Percentiles rank a stretch among this genome's conserved stretches.
Evolutionary conservation across 2,329 filamentous ascomycete genomes (phyloP).

Genomic region (Aspergillus glaucus): DNA sequence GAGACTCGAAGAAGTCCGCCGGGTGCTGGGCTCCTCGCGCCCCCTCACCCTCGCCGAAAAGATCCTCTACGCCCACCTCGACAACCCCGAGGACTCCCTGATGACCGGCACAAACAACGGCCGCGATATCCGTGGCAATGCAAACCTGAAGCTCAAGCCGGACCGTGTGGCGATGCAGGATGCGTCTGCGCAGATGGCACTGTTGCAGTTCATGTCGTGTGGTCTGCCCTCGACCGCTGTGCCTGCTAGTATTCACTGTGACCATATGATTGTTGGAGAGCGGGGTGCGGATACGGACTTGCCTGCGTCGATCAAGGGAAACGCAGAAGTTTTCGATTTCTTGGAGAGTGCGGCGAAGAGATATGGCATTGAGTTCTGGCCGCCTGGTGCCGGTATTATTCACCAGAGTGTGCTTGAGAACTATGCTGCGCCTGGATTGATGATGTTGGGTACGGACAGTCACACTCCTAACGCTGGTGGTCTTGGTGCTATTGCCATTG

Average conservation of each 20-base stretch:
- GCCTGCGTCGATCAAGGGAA: constrained; percentile 75
- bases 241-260: constrained; percentile 95
- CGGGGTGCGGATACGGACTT: constrained; percentile 83
- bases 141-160: constrained; percentile 93
- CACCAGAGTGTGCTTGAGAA: constrained; percentile 98
- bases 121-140: constrained; percentile 72
- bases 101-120: constrained; percentile 78
- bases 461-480: constrained; percentile 98
- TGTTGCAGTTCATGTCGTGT: constrained; percentile 98
- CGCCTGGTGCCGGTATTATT: constrained; percentile 87
- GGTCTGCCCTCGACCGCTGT: constrained; percentile 83
- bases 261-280: constrained; percentile 96
- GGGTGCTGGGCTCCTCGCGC: constrained; percentile 59
- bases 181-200: constrained; percentile 95
- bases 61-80: constrained; percentile 93
- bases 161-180: constrained; percentile 99
- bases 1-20: constrained; percentile 68
- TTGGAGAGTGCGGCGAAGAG: constrained; percentile 84
- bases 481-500: constrained; percentile 87
- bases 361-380: constrained; percentile 95
- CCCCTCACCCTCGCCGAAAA: constrained; percentile 89
- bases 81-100: constrained; percentile 82
- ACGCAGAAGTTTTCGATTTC: constrained; percentile 97
- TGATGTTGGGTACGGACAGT: constrained; percentile 98
- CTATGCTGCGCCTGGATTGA: constrained; percentile 90